Conservation (phyloP, 257 asterid species). For the Gynochthodes officinalis region DNA sequence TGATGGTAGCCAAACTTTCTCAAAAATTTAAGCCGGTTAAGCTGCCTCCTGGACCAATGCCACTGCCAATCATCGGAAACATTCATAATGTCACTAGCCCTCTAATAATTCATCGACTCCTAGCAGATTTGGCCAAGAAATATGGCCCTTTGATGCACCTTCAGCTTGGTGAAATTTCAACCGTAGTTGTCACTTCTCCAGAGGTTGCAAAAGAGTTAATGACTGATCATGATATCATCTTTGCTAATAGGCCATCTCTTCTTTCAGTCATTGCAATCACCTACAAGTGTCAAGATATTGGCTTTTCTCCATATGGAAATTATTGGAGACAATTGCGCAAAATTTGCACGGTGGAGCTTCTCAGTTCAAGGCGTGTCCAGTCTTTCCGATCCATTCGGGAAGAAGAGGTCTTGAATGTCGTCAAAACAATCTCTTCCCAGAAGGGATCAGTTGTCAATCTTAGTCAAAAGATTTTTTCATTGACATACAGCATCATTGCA, state of each 20-base stretch:
- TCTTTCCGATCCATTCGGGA: not conserved
- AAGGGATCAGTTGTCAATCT: conserved; percentile 11
- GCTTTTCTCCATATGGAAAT: conserved; percentile 2
- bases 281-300: conserved; percentile 1
- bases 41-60: conserved; percentile 16
- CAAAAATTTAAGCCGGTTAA: not conserved
- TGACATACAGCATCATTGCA: conserved; percentile 1
- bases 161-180: conserved; percentile 13
- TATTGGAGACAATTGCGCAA: conserved; percentile 4
- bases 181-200: not conserved
- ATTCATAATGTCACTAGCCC: conserved; percentile 1
- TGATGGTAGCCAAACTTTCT: not conserved
- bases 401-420: not conserved
- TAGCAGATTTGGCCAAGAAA: not conserved
- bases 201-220: conserved; percentile 1
- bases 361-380: conserved; percentile 1
- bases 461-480: not conserved
- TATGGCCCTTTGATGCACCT: conserved; percentile 13
- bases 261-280: not conserved
- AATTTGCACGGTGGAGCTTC: conserved; percentile 11
- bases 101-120: conserved; percentile 3
- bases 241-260: not conserved
- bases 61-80: conserved; percentile 16
- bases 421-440: conserved; percentile 3
- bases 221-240: not conserved